Evolutionary conservation across 1,284 basidiomycete species (phyloP).

Genomic region (Gastroboletus turbinatus): DNA sequence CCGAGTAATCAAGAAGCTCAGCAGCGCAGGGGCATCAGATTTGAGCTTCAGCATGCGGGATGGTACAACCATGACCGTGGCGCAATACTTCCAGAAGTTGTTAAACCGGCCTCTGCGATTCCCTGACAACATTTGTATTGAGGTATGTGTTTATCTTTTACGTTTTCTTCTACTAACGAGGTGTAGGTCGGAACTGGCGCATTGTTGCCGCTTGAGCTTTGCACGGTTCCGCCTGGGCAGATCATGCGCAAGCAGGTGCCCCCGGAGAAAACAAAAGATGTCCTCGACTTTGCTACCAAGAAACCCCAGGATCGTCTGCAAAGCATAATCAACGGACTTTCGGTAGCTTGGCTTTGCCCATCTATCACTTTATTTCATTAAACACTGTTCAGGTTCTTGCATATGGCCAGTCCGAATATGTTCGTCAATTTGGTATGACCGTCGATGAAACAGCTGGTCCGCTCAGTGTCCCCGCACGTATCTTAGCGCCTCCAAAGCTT

Average conservation of each 20-base stretch:
- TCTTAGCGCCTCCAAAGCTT: slow-evolving; percentile 60
- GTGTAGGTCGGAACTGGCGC: slow-evolving; percentile 63
- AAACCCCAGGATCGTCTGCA: slow-evolving; percentile 57
- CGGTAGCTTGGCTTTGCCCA: slow-evolving; percentile 35
- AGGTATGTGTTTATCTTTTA: slow-evolving; percentile 41
- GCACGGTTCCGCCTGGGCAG: slow-evolving; percentile 63
- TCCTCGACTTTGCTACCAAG: slow-evolving; percentile 73
- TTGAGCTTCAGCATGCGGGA: slow-evolving; percentile 56
- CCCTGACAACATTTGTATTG: slow-evolving; percentile 62
- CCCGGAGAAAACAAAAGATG: slow-evolving; percentile 60
- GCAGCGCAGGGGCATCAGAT: slow-evolving; percentile 46
- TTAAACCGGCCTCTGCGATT: slow-evolving; percentile 52
- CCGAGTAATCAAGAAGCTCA: slow-evolving; percentile 57
- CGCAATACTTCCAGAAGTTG: slow-evolving; percentile 55
- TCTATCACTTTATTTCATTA: not conserved
- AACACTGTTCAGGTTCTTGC: slow-evolving; percentile 50
- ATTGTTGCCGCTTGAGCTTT: slow-evolving; percentile 67
- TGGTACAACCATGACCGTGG: slow-evolving; percentile 54
- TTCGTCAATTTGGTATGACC: slow-evolving; percentile 63
- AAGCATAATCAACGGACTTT: slow-evolving; percentile 57
- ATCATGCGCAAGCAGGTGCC: slow-evolving; percentile 75
- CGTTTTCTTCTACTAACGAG: not conserved
- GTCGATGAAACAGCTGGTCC: slow-evolving; percentile 50
- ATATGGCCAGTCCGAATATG: slow-evolving; percentile 73
- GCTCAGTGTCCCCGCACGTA: slow-evolving; percentile 55